Evolutionary conservation across 2,329 filamentous ascomycete species (phyloP), one percentile per base, ranked within the genome.

Genomic region (Neofusicoccum cordaticola): DNA sequence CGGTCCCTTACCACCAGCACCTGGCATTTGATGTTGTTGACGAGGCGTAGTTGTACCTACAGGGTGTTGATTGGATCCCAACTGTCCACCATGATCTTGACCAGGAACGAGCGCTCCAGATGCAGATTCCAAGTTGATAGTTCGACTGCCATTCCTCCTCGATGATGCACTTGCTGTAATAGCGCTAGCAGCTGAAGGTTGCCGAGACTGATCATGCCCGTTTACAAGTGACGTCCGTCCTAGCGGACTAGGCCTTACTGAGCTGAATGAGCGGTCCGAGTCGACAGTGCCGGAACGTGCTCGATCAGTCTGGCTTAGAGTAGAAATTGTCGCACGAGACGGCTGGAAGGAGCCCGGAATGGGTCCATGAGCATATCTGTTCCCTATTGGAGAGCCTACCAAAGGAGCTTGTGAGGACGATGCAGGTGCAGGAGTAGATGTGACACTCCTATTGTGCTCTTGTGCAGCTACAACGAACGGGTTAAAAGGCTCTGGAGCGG

Each of bases 381-480:
- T 3, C 9, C n/a, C 39, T 7, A 17, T 13, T 17, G 41, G 31
- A 3, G 34, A 47, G 27, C 13, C 42, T 19, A 15, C 1, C 8
- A 3, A 17, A 4, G 42, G 17, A 35, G 41, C 6, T 35, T 17
- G 15, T 8, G 2, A 9, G 2, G 42, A 9, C 15, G 27, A 41
- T 2, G 42, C 7, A 8, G 41, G 41, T 17, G 15, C 41, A 19
- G 56, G 56, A 37, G 56, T 60, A 1, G 41, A 35, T 37, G 56
- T 37, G 31, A 60, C n/a, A n/a, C 56, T 60, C 17, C 56, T 45
- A 19, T 22, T 60, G 27, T 60, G 56, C 27, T 60, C 56, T n/a
- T 60, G 56, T 35, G 56, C 56, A 37, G 42, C 56, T 2, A 19
- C 56, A 13, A 60, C 13, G 31, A 60, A 60, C 7, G 56, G 56